Conservation (phyloP, 495 filamentous ascomycete genomes). For the Sordaria brevicollis region DNA sequence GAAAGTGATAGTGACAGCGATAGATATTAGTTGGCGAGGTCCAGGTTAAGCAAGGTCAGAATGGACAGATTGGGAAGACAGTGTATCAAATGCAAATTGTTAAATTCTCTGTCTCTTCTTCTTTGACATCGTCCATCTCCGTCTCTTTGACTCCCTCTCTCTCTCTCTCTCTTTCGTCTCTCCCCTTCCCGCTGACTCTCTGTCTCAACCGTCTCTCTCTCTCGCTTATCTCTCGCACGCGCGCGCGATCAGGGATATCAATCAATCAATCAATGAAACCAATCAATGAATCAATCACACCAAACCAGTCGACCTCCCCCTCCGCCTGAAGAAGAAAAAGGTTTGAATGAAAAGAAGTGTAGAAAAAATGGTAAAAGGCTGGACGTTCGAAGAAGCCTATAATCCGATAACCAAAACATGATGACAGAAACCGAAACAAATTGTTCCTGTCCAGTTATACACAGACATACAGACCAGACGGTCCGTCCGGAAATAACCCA, state of each 20-base stretch:
- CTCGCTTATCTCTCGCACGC: background rate
- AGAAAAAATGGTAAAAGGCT: slow-evolving; percentile 2
- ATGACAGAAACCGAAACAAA: slow-evolving; percentile 8
- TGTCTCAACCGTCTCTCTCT: too few relatives aligned
- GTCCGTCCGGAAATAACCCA: background rate
- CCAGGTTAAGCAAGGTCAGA: too few relatives aligned
- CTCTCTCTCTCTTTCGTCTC: too few relatives aligned
- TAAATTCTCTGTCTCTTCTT: background rate
- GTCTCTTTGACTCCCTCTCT: too few relatives aligned
- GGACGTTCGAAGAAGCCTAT: too few relatives aligned
- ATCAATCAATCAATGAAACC: background rate
- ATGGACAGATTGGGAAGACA: too few relatives aligned
- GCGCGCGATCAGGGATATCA: background rate
- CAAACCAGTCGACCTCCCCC: background rate
- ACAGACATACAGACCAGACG: background rate
- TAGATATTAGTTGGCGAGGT: too few relatives aligned
- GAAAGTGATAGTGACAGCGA: too few relatives aligned
- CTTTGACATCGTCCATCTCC: too few relatives aligned
- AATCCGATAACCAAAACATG: background rate
- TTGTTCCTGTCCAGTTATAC: background rate
- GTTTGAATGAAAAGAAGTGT: slow-evolving; percentile 1
- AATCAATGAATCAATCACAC: background rate
- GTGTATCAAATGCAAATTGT: background rate
- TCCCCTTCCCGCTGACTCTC: too few relatives aligned
- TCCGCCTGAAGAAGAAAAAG: background rate